phyloP scores from a whole-genome alignment of 306 rosid genomes.

The Cicer bijugum region DNA sequence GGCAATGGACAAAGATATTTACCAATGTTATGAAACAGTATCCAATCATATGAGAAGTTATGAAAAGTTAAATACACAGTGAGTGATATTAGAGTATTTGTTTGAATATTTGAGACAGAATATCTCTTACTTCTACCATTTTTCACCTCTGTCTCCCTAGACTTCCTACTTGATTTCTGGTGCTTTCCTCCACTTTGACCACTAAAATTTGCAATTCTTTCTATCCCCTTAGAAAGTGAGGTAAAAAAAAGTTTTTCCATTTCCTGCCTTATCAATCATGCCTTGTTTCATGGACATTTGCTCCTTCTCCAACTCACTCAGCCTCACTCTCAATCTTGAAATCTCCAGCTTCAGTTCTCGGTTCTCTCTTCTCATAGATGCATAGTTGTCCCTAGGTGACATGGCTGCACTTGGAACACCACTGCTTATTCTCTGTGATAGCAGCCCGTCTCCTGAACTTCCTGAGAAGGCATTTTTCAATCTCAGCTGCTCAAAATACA shows the following conservation, averaged over 20 bases:
- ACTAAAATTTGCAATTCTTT: conserved; percentile 73
- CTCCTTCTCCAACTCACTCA: conserved; percentile 91
- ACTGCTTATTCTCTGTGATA: conserved; percentile 75
- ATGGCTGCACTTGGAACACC: conserved; percentile 88
- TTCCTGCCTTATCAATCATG: conserved; percentile 67
- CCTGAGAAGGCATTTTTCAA: conserved; percentile 71
- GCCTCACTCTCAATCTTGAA: conserved; percentile 84
- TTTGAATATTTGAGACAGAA: conserved; percentile 53
- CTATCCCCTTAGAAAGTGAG: conserved; percentile 80
- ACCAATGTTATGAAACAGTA: background rate
- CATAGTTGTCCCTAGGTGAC: conserved; percentile 89
- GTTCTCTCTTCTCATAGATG: conserved; percentile 83
- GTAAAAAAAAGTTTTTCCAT: conserved; percentile 77
- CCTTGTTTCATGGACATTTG: conserved; percentile 85
- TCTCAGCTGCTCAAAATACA: conserved; percentile 85
- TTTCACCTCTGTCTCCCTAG: conserved; percentile 66
- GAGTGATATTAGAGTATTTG: conserved; percentile 13
- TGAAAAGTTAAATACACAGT: conserved; percentile 7
- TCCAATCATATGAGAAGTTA: background rate
- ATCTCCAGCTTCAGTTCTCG: conserved; percentile 85
- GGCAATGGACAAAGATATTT: conserved; percentile 24
- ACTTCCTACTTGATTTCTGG: conserved; percentile 63
- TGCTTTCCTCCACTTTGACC: conserved; percentile 64
- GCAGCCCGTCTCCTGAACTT: conserved; percentile 62
- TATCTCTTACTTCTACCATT: conserved; percentile 77